Base-by-base conservation (phyloP, 164 flowering plant species). In the Aristolochia fimbriata region DNA sequence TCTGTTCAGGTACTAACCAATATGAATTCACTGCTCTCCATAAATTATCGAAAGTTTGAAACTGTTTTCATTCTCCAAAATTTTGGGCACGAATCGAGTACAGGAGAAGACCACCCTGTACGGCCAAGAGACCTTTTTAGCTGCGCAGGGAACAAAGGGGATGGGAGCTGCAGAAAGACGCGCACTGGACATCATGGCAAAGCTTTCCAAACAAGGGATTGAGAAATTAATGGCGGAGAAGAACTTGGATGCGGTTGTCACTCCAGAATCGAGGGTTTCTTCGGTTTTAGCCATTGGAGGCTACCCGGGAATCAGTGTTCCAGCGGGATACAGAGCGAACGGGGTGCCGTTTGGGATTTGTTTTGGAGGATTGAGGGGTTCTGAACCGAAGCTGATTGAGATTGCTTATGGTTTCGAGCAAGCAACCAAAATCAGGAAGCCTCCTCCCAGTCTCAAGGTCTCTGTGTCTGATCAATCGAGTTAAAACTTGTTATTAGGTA, bases 331-430 rank as follows among this genome's bases (percentile, higher is more conserved):
- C 62, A 75, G 68, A 7, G 17, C 2, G 2, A 17, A 75, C 1
- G 84, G 84, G 11, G 46, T 59, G 51, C 88, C 85, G 10, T 72
- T 81, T 51, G 85, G 85, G 1, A 76, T 80, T 27, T 74, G 61
- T 37, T 83, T 83, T 46, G 73, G 78, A 0, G 84, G 85, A 17
- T 27, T 79, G 13, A 79, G 47, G 65, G 81, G 80, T 27, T 68
- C 78, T 6, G 82, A 80, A 46, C 77, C 79, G 0, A 76, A 57
- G 12, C 58, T 81, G 58, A 80, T 80, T 9, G 74, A 80, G 55
- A 74, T 80, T 17, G 77, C 76, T n/a, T 84, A 80, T 64, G 82
- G 61, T 9, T 83, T 83, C 46, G 82, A 83, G 55, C 85, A 78
- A 55, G 80, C 78, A 11, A 79, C 85, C 1, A 68, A 51, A 43